A percentile compares a stretch with the other conserved stretches of the same genome.
Evolutionary conservation across 2,329 filamentous ascomycete species (phyloP).

Genomic region (Sordariomycetes sp.): DNA sequence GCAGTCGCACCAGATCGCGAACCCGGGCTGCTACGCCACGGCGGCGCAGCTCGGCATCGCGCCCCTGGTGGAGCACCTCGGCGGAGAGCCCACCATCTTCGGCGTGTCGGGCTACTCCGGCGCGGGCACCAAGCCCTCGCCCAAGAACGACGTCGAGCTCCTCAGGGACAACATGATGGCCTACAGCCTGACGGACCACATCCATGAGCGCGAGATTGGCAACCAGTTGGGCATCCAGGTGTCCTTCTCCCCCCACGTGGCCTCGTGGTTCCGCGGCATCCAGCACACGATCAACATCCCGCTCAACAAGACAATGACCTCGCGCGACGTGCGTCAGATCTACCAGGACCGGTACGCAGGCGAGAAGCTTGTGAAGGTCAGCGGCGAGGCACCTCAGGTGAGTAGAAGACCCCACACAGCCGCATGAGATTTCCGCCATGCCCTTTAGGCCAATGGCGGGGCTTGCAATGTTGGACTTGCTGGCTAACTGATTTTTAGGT

Average conservation of each 20-base stretch:
- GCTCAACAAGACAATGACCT: conserved; percentile 75
- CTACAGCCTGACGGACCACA: conserved; percentile 85
- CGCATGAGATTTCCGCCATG: too few species aligned
- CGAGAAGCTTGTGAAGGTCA: conserved; percentile 88
- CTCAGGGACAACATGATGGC: conserved; percentile 83
- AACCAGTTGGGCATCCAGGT: conserved; percentile 63
- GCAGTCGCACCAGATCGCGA: conserved; percentile 71
- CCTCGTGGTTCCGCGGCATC: conserved; percentile 96
- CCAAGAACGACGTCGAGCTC: conserved; percentile 82
- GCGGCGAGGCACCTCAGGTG: conserved; percentile 62
- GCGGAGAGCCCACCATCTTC: conserved; percentile 72
- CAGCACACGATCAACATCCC: conserved; percentile 86
- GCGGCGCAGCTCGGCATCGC: conserved; percentile 84
- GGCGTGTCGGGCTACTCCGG: conserved; percentile 92
- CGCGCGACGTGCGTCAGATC: conserved; percentile 82
- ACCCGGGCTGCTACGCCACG: conserved; percentile 93
- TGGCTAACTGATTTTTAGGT: conserved; percentile 30
- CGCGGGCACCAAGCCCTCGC: conserved; percentile 84
- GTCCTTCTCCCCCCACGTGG: conserved; percentile 87
- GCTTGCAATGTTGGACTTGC: too few species aligned
- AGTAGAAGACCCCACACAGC: conserved; percentile 16
- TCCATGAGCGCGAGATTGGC: conserved; percentile 88
- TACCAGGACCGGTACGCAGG: conserved; percentile 96
- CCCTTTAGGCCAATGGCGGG: too few species aligned
- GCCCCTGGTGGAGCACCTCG: conserved; percentile 66